These are phyloP conservation scores for Colletotrichum destructivum DNA, from an alignment of 2,329 filamentous ascomycete genomes.

Conservation along the genomic window DNA sequence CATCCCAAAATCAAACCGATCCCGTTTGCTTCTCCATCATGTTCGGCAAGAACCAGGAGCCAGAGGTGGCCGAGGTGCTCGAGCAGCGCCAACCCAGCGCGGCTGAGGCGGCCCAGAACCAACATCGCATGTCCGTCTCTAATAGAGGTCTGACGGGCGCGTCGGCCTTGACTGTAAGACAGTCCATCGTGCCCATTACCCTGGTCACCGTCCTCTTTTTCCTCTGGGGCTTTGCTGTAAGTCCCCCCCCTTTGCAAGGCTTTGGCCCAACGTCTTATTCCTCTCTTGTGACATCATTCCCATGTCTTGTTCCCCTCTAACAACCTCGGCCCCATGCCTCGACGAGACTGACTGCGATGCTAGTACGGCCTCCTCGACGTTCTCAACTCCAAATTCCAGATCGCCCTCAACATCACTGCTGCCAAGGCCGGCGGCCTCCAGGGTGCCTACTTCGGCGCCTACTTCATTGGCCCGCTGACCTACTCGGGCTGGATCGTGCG, in stretches of 20 bases:
- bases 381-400: conserved; percentile 66
- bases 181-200: conserved; percentile 77
- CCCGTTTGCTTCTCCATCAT: conserved; percentile 31
- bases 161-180: conserved; percentile 69
- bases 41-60: conserved; percentile 46
- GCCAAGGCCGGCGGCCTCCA: conserved; percentile 64
- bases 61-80: conserved; percentile 42
- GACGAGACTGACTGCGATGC: too few relatives aligned
- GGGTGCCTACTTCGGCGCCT: conserved; percentile 66
- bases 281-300: too few relatives aligned
- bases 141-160: conserved; percentile 46
- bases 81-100: conserved; percentile 44
- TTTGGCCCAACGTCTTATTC: too few relatives aligned
- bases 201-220: conserved; percentile 69
- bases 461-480: conserved; percentile 55
- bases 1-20: neutral
- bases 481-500: conserved; percentile 70
- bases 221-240: conserved; percentile 64
- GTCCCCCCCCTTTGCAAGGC: neutral
- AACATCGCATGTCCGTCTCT: conserved; percentile 42
- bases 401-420: conserved; percentile 59
- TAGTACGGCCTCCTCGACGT: conserved; percentile 49
- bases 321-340: too few relatives aligned
- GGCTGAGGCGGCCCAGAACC: conserved; percentile 41
- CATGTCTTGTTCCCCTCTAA: too few relatives aligned